These are phyloP conservation scores for Rhododendron vialii DNA, from an alignment of 148 eudicot species.

Conservation along the genomic window DNA sequence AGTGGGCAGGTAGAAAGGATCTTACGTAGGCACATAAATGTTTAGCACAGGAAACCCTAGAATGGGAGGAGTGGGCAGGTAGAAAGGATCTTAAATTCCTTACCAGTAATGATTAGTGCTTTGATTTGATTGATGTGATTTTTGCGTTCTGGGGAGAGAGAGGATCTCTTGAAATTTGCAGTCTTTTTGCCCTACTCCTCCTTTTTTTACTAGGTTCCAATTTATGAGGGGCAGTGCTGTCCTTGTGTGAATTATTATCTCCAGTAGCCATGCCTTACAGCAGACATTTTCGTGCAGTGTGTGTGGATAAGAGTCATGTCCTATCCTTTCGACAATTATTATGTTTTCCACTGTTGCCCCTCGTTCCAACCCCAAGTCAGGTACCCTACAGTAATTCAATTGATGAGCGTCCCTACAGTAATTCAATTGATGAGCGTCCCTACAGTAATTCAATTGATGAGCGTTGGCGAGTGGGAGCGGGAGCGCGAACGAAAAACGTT, in stretches of 20 bases:
- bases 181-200: not conserved
- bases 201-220: not conserved
- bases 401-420: not conserved
- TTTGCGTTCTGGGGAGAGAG: not conserved
- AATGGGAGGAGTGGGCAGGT: not conserved
- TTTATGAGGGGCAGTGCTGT: not conserved
- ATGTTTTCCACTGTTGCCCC: constrained; percentile 10
- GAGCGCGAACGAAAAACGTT: no score
- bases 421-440: not conserved
- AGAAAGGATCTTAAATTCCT: not conserved
- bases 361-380: no score
- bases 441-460: not conserved
- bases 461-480: no score
- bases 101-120: constrained; percentile 23
- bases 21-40: not conserved
- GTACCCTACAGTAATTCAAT: not conserved
- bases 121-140: constrained; percentile 20
- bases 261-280: not conserved
- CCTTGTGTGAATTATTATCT: not conserved
- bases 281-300: constrained; percentile 12
- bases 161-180: constrained; percentile 10
- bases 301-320: constrained; percentile 12
- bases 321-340: not conserved
- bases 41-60: not conserved
- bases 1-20: not conserved